phyloP scores from a whole-genome alignment of 2,329 filamentous ascomycete genomes.

The Penicillium sp. region DNA sequence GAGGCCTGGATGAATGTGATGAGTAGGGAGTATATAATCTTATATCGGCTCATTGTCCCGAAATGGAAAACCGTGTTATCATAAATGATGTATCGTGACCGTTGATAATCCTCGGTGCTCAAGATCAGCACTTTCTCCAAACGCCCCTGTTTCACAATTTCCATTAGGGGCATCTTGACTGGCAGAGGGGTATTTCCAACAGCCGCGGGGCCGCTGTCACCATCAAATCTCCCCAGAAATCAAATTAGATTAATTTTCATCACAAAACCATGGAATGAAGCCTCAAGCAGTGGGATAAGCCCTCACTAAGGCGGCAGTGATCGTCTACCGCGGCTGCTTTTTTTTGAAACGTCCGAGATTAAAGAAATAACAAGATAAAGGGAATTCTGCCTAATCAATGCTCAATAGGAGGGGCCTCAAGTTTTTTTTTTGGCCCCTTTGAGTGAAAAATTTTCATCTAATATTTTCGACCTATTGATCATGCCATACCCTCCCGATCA shows the following conservation, averaged over 20 bases:
- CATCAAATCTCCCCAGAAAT: slow-evolving; percentile 10
- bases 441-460: not conserved
- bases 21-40: slow-evolving; percentile 1
- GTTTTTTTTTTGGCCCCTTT: not conserved
- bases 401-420: not conserved
- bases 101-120: not conserved
- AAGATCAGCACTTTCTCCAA: not conserved
- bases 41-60: not conserved
- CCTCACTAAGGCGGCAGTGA: slow-evolving; percentile 12
- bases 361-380: not conserved
- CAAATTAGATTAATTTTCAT: slow-evolving; percentile 12
- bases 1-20: not conserved
- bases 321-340: slow-evolving; percentile 19
- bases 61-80: not conserved
- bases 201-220: not conserved
- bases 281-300: too few relatives aligned
- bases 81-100: not conserved
- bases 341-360: slow-evolving; percentile 16
- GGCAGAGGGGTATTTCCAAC: not conserved
- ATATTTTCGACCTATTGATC: slow-evolving; percentile 4
- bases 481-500: slow-evolving; percentile 17
- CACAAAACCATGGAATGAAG: slow-evolving; percentile 3
- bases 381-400: not conserved
- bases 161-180: not conserved
- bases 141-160: not conserved